Percentiles rank a stretch among this genome's conserved stretches.
phyloP scores from a whole-genome alignment of 2,329 filamentous ascomycete species.

The Fusarium sulawesiense region DNA sequence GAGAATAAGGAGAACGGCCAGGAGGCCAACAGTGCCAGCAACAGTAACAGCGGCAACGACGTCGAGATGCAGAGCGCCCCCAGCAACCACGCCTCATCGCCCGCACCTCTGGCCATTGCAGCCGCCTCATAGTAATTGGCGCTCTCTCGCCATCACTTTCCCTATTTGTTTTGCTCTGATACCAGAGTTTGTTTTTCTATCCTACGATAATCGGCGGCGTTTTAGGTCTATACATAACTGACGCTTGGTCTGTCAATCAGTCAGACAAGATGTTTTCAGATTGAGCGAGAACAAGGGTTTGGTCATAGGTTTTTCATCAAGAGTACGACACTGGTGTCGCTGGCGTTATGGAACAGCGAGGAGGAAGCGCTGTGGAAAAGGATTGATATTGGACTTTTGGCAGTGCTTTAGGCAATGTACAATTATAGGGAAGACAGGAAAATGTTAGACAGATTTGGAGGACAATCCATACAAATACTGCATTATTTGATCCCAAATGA shows the following conservation, averaged over 20 bases:
- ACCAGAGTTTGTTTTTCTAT: constrained; percentile 31
- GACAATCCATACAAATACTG: constrained; percentile 11
- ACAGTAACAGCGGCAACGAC: constrained; percentile 58
- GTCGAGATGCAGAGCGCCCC: constrained; percentile 65
- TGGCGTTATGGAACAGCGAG: constrained; percentile 46
- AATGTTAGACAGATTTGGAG: constrained; percentile 27
- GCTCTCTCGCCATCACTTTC: neutral
- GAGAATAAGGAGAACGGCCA: constrained; percentile 71
- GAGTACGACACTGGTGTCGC: constrained; percentile 45
- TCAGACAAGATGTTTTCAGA: constrained; percentile 20
- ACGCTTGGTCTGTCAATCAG: constrained; percentile 15
- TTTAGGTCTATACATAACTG: constrained; percentile 32
- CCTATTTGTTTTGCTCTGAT: constrained; percentile 11
- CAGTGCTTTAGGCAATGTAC: constrained; percentile 28
- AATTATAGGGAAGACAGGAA: constrained; percentile 21
- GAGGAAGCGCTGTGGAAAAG: constrained; percentile 36
- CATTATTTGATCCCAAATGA: neutral
- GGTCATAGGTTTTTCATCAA: constrained; percentile 7
- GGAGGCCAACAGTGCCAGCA: constrained; percentile 61
- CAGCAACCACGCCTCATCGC: constrained; percentile 65
- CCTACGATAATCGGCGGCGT: constrained; percentile 27
- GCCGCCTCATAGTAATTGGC: constrained; percentile 54
- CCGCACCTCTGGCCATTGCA: constrained; percentile 60
- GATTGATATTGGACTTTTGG: constrained; percentile 17
- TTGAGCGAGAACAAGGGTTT: constrained; percentile 23